Evolutionary conservation across 805 yeast species (phyloP).

Genomic region (Kodamaea restingae): DNA sequence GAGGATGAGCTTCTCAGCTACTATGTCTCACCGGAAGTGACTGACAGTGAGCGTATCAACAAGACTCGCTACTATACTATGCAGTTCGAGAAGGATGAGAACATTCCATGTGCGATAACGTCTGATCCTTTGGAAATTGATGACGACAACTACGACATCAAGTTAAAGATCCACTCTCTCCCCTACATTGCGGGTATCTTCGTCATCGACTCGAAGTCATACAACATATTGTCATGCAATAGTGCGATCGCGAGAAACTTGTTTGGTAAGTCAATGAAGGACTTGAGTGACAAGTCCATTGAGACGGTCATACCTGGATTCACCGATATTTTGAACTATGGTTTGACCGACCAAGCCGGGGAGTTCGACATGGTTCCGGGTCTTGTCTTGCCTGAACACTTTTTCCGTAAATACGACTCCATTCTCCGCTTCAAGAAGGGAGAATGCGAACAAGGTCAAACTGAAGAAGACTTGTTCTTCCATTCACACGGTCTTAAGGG

Average conservation of each 20-base stretch:
- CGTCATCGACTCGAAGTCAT: conserved; percentile 52
- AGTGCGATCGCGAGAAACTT: conserved; percentile 72
- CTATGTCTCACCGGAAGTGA: conserved; percentile 19
- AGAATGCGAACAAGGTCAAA: conserved; percentile 14
- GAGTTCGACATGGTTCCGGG: conserved; percentile 47
- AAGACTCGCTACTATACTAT: conserved; percentile 59
- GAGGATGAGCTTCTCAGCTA: conserved; percentile 14
- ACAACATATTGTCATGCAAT: conserved; percentile 65
- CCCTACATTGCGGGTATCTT: conserved; percentile 88
- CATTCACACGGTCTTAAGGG: conserved; percentile 68
- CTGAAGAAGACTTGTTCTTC: conserved; percentile 47
- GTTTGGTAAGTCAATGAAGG: conserved; percentile 63
- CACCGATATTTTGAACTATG: conserved; percentile 39
- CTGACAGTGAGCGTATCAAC: conserved; percentile 41
- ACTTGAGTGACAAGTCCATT: conserved; percentile 39
- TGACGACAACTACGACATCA: conserved; percentile 38
- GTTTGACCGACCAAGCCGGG: conserved; percentile 27
- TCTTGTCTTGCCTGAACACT: conserved; percentile 85
- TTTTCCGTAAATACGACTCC: conserved; percentile 68
- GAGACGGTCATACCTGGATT: conserved; percentile 63
- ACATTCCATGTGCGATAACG: conserved; percentile 72
- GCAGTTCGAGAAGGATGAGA: conserved; percentile 38
- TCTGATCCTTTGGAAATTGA: conserved; percentile 53
- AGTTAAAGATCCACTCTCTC: conserved; percentile 66
- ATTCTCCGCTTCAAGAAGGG: conserved; percentile 22